phyloP scores from a whole-genome alignment of 2,329 filamentous ascomycete species.

The Diaporthe sp. region DNA sequence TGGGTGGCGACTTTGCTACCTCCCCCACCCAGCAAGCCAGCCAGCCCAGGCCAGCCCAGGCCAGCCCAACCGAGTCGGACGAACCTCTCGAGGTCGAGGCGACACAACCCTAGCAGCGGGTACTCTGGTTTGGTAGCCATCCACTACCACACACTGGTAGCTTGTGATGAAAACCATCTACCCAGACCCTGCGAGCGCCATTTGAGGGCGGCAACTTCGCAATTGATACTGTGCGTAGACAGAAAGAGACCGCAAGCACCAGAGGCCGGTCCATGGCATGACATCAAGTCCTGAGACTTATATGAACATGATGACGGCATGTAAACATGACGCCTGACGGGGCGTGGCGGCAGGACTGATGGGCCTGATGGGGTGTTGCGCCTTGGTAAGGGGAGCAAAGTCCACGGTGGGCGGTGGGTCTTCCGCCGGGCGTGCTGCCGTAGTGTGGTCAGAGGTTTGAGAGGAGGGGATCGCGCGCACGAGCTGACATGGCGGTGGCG shows the following conservation, averaged over 20 bases:
- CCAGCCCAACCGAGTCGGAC: slow-evolving; percentile 16
- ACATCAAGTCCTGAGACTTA: slow-evolving; percentile 23
- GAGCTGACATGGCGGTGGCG: slow-evolving; percentile 34
- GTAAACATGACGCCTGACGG: slow-evolving; percentile 19
- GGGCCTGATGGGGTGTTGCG: slow-evolving; percentile 19
- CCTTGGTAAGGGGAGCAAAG: slow-evolving; percentile 15
- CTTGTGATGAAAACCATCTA: background rate
- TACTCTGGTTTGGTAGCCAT: background rate
- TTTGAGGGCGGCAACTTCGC: background rate
- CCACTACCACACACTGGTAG: slow-evolving; percentile 1
- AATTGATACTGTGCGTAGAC: slow-evolving; percentile 7
- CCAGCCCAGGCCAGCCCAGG: background rate
- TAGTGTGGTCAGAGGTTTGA: slow-evolving; percentile 14
- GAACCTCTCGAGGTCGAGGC: slow-evolving; percentile 15
- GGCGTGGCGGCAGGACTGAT: slow-evolving; percentile 18
- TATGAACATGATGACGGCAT: slow-evolving; percentile 33
- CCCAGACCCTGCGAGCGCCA: background rate
- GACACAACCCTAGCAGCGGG: slow-evolving; percentile 16
- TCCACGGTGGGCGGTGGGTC: slow-evolving; percentile 22
- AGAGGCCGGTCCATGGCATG: slow-evolving; percentile 10
- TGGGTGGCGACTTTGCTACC: slow-evolving; percentile 20
- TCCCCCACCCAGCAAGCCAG: background rate
- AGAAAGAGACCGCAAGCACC: background rate
- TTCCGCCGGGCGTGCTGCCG: slow-evolving; percentile 2
- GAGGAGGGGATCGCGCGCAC: slow-evolving; percentile 27